Conservation (phyloP, 2,329 filamentous ascomycete species). For the Pezicula radicicola region DNA sequence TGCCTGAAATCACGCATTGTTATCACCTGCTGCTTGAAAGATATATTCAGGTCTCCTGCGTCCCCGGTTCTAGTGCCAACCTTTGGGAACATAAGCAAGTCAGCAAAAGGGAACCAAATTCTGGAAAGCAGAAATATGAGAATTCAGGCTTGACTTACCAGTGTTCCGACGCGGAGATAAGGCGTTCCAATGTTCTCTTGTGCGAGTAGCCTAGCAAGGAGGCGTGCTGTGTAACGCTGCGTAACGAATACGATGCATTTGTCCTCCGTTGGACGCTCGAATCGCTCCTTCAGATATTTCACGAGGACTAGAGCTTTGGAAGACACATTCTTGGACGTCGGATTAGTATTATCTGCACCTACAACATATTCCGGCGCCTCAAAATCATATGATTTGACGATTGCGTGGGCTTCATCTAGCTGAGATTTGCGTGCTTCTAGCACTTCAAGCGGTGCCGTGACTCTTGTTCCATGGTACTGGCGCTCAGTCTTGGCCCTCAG, state of each 20-base stretch:
- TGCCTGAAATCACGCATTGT: conserved; percentile 64
- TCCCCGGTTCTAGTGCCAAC: conserved; percentile 48
- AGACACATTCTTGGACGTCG: conserved; percentile 48
- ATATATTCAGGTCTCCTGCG: conserved; percentile 52
- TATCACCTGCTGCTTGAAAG: conserved; percentile 71
- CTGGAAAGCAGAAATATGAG: neutral
- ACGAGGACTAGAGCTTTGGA: conserved; percentile 68
- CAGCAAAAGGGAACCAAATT: neutral
- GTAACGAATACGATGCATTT: conserved; percentile 89
- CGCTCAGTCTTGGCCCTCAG: conserved; percentile 54
- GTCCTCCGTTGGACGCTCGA: conserved; percentile 50
- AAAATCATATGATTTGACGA: conserved; percentile 53
- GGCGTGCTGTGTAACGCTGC: conserved; percentile 70
- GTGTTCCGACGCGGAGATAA: conserved; percentile 56
- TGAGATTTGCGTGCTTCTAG: conserved; percentile 51
- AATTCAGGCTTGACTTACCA: conserved; percentile 45
- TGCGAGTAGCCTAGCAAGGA: conserved; percentile 67
- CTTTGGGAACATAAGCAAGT: conserved; percentile 6
- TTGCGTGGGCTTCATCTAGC: conserved; percentile 54
- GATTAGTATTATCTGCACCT: neutral
- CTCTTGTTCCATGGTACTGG: conserved; percentile 28
- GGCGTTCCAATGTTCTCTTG: conserved; percentile 51
- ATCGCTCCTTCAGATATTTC: conserved; percentile 59
- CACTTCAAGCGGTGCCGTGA: conserved; percentile 28
- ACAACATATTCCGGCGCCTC: conserved; percentile 27